Evolutionary conservation across 257 asterid genomes (phyloP).

Genomic region (Verbena officinalis): DNA sequence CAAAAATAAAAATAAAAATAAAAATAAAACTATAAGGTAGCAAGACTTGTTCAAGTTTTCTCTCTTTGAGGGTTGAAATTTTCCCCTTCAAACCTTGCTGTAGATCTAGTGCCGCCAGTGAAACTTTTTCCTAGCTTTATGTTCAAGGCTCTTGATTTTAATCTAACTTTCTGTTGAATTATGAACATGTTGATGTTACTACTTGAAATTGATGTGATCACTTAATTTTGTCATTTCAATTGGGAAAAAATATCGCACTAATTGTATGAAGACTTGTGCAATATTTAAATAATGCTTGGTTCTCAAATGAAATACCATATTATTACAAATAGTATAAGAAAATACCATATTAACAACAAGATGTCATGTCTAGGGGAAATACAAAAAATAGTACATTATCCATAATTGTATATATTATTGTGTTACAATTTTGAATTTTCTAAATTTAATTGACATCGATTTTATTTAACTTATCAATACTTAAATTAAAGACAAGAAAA

Average conservation of each 20-base stretch:
- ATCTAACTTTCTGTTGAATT: not conserved
- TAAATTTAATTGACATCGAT: too few species aligned
- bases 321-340: too few species aligned
- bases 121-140: slow-evolving; percentile 2
- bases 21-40: not conserved
- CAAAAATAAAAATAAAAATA: too few species aligned
- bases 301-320: not conserved
- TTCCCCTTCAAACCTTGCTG: not conserved
- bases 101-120: not conserved
- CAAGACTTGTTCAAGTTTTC: slow-evolving; percentile 4
- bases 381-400: too few species aligned
- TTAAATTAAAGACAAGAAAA: too few species aligned
- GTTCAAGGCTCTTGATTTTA: not conserved
- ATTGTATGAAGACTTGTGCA: not conserved
- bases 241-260: not conserved
- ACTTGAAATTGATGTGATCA: not conserved
- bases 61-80: not conserved
- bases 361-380: too few species aligned
- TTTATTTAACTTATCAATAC: too few species aligned
- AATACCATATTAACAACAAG: too few species aligned
- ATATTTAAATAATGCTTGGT: not conserved
- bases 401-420: too few species aligned
- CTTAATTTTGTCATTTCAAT: not conserved
- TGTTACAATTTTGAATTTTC: too few species aligned
- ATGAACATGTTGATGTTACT: not conserved